A percentile compares a stretch with the other conserved stretches of the same genome.
These are phyloP conservation scores for Puccinia brachypodii DNA, from an alignment of 1,284 basidiomycete species.

Conservation along the genomic window DNA sequence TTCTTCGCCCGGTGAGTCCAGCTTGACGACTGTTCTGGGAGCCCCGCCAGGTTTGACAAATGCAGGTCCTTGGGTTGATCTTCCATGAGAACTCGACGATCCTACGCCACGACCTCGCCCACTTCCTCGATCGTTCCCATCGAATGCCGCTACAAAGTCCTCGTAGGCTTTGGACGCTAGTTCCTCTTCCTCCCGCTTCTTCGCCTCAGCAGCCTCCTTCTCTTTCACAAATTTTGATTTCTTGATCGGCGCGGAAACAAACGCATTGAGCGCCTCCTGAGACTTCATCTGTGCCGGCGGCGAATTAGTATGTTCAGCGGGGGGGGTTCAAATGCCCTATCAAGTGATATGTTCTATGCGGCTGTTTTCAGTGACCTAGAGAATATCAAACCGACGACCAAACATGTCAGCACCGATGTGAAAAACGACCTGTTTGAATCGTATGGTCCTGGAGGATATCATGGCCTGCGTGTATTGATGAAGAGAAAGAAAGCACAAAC, in stretches of 20 bases:
- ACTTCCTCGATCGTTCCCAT: constrained; percentile 64
- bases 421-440: neutral
- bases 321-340: neutral
- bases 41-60: constrained; percentile 71
- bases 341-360: neutral
- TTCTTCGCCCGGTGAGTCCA: constrained; percentile 17
- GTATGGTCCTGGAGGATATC: neutral
- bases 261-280: constrained; percentile 50
- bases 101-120: constrained; percentile 49
- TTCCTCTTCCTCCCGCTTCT: constrained; percentile 62
- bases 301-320: neutral
- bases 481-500: neutral
- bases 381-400: neutral
- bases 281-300: constrained; percentile 5
- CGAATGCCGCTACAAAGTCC: constrained; percentile 82
- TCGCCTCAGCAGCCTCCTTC: constrained; percentile 80
- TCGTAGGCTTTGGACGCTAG: constrained; percentile 64
- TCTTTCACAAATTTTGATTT: constrained; percentile 68
- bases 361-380: neutral
- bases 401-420: neutral
- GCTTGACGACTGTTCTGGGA: constrained; percentile 19
- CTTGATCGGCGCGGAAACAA: constrained; percentile 58
- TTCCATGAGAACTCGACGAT: constrained; percentile 45
- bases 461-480: no score
- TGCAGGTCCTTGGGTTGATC: constrained; percentile 60